Evolutionary conservation across 345 rosid genomes (phyloP).

Genomic region (Eucalyptus pauciflora): DNA sequence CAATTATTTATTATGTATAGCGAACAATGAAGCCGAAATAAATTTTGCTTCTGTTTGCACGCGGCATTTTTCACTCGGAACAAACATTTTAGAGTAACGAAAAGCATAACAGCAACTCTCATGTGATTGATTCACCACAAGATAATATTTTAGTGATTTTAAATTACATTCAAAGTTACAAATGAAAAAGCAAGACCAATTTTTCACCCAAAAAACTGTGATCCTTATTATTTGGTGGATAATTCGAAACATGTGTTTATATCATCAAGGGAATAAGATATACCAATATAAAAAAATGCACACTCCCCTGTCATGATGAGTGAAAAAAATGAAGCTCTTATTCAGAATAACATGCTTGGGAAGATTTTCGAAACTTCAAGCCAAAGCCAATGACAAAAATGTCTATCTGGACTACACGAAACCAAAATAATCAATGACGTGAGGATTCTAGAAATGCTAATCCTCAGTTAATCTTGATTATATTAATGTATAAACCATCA

Average conservation of each 20-base stretch:
- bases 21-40: not conserved
- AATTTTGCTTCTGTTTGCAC: not conserved
- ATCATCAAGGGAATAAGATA: too few species aligned
- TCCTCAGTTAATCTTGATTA: not conserved
- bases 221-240: not conserved
- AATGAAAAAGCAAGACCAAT: not conserved
- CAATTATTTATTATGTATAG: not conserved
- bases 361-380: not conserved
- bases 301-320: too few species aligned
- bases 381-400: not conserved
- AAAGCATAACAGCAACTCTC: not conserved
- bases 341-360: not conserved
- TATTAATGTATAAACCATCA: not conserved
- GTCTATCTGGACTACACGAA: fast-evolving
- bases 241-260: too few species aligned
- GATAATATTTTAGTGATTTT: not conserved
- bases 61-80: not conserved
- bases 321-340: too few species aligned
- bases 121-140: not conserved
- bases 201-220: not conserved
- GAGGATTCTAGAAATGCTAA: not conserved
- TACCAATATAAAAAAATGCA: too few species aligned
- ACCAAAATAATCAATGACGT: not conserved
- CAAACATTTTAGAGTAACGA: not conserved
- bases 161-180: not conserved